Conservation (phyloP, 257 asterid genomes). For the Fraxinus quadrangulata region DNA sequence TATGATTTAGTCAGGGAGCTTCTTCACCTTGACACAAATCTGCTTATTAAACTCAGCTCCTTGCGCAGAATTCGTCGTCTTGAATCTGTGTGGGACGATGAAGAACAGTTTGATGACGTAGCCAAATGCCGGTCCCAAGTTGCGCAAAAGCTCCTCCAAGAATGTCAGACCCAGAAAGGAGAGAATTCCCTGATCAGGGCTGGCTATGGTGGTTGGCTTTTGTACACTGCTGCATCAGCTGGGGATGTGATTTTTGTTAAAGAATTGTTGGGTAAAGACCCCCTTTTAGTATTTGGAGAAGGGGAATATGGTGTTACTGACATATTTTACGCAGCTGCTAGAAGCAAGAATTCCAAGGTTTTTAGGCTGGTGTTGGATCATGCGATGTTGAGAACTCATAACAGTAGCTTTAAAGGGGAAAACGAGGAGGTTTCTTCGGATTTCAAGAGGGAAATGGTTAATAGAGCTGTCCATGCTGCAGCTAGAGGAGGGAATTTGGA, state of each 20-base stretch:
- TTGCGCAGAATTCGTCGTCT: slow-evolving; percentile 78
- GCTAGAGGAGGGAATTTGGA: slow-evolving; percentile 83
- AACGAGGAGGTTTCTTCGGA: slow-evolving; percentile 39
- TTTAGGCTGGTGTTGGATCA: slow-evolving; percentile 59
- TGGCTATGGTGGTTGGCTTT: slow-evolving; percentile 98
- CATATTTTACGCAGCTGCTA: slow-evolving; percentile 77
- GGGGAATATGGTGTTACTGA: slow-evolving; percentile 93
- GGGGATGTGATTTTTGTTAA: slow-evolving; percentile 68
- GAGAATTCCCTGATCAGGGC: slow-evolving; percentile 71
- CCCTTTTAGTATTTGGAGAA: slow-evolving; percentile 81
- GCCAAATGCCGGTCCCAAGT: slow-evolving; percentile 69
- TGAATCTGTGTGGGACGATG: slow-evolving; percentile 92
- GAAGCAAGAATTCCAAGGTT: slow-evolving; percentile 61
- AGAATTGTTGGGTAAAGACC: slow-evolving; percentile 65
- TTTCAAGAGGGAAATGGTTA: slow-evolving; percentile 57
- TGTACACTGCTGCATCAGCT: slow-evolving; percentile 88
- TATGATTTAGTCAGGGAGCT: slow-evolving; percentile 81
- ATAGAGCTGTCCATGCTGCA: slow-evolving; percentile 79
- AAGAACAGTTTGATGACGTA: slow-evolving; percentile 49
- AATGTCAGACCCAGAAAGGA: slow-evolving; percentile 53
- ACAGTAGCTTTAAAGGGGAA: slow-evolving; percentile 32
- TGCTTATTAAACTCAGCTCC: slow-evolving; percentile 80
- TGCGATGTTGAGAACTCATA: slow-evolving; percentile 7
- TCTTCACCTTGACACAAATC: slow-evolving; percentile 74
- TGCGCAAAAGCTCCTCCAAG: slow-evolving; percentile 64